phyloP scores from a whole-genome alignment of 768 basidiomycete genomes.

The Leucosporidium scottii region DNA sequence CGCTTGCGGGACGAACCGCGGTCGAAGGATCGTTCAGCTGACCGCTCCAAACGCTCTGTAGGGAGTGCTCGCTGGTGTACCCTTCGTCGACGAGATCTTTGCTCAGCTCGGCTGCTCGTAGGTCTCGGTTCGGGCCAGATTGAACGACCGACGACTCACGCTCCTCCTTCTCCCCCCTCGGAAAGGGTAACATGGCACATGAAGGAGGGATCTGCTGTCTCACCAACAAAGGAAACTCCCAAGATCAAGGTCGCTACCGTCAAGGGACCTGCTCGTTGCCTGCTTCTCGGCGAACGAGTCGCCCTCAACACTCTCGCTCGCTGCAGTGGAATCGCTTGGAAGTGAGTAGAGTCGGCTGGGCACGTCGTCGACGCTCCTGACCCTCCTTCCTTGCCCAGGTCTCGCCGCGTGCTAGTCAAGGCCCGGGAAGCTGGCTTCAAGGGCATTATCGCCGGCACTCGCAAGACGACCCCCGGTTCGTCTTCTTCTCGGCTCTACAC shows the following conservation, averaged over 20 bases:
- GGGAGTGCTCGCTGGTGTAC: conserved; percentile 81
- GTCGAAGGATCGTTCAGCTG: not conserved
- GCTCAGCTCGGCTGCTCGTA: conserved; percentile 80
- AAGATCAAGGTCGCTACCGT: conserved; percentile 71
- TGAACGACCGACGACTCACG: not conserved
- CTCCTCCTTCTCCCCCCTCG: no score
- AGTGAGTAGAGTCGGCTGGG: conserved; percentile 49
- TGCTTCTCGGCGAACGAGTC: conserved; percentile 85
- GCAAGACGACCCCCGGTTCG: conserved; percentile 89
- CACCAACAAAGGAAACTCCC: conserved; percentile 60
- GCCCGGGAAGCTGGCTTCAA: conserved; percentile 70
- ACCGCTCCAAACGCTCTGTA: conserved; percentile 11
- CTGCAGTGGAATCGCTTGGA: conserved; percentile 93
- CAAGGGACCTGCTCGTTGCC: conserved; percentile 72
- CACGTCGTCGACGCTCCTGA: not conserved
- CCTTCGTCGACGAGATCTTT: conserved; percentile 93
- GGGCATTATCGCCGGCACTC: conserved; percentile 85
- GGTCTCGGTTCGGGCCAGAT: conserved; percentile 42
- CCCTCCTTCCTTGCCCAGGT: conserved; percentile 49
- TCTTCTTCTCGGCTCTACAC: not conserved
- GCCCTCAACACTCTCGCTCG: conserved; percentile 88
- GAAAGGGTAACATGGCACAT: conserved; percentile 88
- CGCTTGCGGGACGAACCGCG: conserved; percentile 38
- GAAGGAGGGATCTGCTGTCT: conserved; percentile 70
- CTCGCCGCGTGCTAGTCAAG: conserved; percentile 69